A percentile compares a stretch with the other conserved stretches of the same genome.
Conservation (phyloP, 202 grass and related monocot species). For the Schoenoplectus tabernaemontani region DNA sequence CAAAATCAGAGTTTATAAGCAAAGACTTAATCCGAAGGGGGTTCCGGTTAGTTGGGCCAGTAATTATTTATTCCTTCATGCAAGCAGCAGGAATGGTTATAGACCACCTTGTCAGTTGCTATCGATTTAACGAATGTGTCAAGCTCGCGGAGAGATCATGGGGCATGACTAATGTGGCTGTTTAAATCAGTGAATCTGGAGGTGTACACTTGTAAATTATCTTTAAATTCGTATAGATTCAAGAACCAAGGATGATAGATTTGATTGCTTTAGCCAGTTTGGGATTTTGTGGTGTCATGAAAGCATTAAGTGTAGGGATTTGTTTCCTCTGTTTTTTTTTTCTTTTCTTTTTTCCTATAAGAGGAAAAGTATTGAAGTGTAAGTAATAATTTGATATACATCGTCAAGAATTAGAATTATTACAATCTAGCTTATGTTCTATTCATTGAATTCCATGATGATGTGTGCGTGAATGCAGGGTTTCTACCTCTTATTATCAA, state of each 20-base stretch:
- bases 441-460: background rate
- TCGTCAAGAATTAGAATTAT: background rate
- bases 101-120: constrained; percentile 83
- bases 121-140: constrained; percentile 63
- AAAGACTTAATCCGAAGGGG: constrained; percentile 80
- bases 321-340: background rate
- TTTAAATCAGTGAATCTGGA: constrained; percentile 8
- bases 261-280: background rate
- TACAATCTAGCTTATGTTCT: background rate
- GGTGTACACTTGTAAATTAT: constrained; percentile 7
- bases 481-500: constrained; percentile 6
- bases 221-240: constrained; percentile 8
- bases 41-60: constrained; percentile 76
- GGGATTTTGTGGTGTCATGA: too few species aligned
- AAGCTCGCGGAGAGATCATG: too few species aligned
- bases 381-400: background rate
- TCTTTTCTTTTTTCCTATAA: background rate
- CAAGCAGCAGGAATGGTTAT: constrained; percentile 72
- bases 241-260: background rate
- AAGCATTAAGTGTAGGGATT: too few species aligned
- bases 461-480: background rate
- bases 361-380: background rate
- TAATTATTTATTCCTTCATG: constrained; percentile 96
- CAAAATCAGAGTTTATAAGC: constrained; percentile 84
- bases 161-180: constrained; percentile 72